These are phyloP conservation scores for Xylariaceae sp. DNA, from an alignment of 2,329 filamentous ascomycete species.

Conservation along the genomic window DNA sequence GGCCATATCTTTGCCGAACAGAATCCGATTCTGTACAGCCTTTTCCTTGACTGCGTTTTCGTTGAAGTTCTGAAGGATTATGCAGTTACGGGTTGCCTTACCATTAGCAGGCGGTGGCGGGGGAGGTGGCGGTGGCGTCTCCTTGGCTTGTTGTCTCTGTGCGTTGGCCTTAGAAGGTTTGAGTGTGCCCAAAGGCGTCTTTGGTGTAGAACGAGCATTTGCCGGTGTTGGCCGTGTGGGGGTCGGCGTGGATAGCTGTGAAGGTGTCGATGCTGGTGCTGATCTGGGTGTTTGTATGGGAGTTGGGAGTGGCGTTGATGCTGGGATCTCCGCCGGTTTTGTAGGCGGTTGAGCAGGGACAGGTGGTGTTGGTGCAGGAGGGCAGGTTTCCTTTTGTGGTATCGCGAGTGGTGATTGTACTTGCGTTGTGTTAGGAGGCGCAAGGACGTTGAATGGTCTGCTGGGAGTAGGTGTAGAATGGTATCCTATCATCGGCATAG, in stretches of 20 bases:
- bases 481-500: conserved; percentile 43
- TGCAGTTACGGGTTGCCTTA: conserved; percentile 60
- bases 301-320: conserved; percentile 10
- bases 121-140: conserved; percentile 34
- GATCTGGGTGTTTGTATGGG: conserved; percentile 22
- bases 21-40: conserved; percentile 58
- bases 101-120: conserved; percentile 44
- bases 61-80: conserved; percentile 64
- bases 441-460: conserved; percentile 45
- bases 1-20: conserved; percentile 62
- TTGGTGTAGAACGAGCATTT: conserved; percentile 17
- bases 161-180: conserved; percentile 29
- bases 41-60: conserved; percentile 59
- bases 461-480: conserved; percentile 24
- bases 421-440: conserved; percentile 47
- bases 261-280: conserved; percentile 16
- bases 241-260: conserved; percentile 11
- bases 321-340: not conserved
- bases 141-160: conserved; percentile 31
- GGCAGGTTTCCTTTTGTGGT: conserved; percentile 33
- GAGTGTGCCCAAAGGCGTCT: conserved; percentile 22
- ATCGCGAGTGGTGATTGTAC: conserved; percentile 41
- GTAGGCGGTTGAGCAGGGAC: conserved; percentile 2
- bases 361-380: conserved; percentile 23
- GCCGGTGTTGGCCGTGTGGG: conserved; percentile 7